Conservation (phyloP, 2,329 filamentous ascomycete species). For the Aspergillus melleus region DNA sequence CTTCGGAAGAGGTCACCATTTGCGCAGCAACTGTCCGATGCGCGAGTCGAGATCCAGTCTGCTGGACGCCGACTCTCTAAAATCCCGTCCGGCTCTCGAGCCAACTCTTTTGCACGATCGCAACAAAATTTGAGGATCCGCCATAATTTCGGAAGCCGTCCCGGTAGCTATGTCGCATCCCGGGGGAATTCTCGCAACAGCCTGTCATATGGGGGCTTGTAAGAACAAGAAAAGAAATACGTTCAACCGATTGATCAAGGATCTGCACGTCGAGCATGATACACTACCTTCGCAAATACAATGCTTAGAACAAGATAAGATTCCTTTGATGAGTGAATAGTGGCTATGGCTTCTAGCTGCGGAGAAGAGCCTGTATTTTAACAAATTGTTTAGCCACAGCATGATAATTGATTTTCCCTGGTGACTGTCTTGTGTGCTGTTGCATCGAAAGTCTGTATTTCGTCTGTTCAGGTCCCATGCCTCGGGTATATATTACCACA, state of each 20-base stretch:
- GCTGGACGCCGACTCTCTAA: conserved; percentile 34
- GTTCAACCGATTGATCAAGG: too few species aligned
- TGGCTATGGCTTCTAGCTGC: background rate
- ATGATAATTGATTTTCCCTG: background rate
- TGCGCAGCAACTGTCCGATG: conserved; percentile 61
- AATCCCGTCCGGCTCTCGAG: conserved; percentile 36
- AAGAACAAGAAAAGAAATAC: background rate
- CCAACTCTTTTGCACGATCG: conserved; percentile 40
- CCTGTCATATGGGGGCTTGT: conserved; percentile 8
- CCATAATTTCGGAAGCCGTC: conserved; percentile 36
- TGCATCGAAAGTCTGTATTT: background rate
- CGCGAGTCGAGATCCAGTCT: conserved; percentile 33
- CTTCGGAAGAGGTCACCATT: conserved; percentile 64
- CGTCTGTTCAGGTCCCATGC: background rate
- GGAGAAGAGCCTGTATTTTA: background rate
- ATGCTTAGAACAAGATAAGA: background rate
- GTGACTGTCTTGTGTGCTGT: background rate
- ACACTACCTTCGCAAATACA: background rate
- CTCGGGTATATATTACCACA: background rate
- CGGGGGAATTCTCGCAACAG: conserved; percentile 31
- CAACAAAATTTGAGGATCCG: conserved; percentile 40
- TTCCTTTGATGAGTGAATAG: background rate
- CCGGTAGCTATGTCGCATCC: conserved; percentile 33
- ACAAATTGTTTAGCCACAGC: background rate
- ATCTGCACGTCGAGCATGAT: background rate